Evolutionary conservation across 129 eudicot species (phyloP).

Genomic region (Chrysanthemum lavandulifolium): DNA sequence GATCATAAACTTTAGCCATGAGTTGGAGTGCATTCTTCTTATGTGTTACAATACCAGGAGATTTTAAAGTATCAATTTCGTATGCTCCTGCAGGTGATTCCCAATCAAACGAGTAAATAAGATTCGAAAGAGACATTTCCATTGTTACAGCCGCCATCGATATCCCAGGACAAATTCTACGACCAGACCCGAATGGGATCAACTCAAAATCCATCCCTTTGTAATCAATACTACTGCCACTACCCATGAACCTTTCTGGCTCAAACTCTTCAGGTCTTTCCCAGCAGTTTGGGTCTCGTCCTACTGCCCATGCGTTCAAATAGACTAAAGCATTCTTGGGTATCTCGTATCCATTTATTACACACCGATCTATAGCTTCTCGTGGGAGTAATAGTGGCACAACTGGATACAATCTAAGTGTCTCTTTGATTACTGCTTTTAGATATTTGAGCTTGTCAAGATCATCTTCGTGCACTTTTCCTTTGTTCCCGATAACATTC

Average conservation of each 20-base stretch:
- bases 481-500: conserved; percentile 18
- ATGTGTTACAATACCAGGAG: too few relatives aligned
- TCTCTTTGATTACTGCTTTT: conserved; percentile 35
- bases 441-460: conserved; percentile 30
- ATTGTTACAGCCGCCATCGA: conserved; percentile 26
- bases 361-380: conserved; percentile 15
- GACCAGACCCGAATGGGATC: conserved; percentile 32
- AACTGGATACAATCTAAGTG: conserved; percentile 34
- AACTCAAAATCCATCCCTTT: conserved; percentile 31
- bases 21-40: too few relatives aligned
- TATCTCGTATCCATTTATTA: conserved; percentile 27
- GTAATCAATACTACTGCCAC: conserved; percentile 11
- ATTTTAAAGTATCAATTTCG: too few relatives aligned
- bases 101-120: conserved; percentile 35
- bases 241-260: conserved; percentile 36
- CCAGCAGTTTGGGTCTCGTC: conserved; percentile 41
- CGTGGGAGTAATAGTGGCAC: conserved; percentile 33
- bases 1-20: too few relatives aligned
- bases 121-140: conserved; percentile 29
- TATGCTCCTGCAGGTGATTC: neutral
- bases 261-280: conserved; percentile 19
- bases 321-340: conserved; percentile 19
- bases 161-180: conserved; percentile 35
- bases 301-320: conserved; percentile 31
- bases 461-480: conserved; percentile 32